Conservation (phyloP, 139 green algal species). For the Tetradesmus lagerheimii region DNA sequence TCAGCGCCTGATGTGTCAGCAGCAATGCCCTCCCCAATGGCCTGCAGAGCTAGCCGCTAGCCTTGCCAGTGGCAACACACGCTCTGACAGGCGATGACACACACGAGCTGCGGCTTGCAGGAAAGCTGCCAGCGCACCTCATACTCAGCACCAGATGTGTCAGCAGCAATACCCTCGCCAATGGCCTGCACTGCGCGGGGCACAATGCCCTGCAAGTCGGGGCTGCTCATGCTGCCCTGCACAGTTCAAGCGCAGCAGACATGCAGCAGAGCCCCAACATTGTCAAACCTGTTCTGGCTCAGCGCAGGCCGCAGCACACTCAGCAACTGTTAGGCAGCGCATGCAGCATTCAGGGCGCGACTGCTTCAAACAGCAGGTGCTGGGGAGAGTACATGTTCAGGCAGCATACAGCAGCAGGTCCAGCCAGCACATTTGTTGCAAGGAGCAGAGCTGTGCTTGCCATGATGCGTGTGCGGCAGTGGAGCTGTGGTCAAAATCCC, state of each 20-base stretch:
- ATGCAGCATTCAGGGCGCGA: background rate
- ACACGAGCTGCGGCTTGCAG: background rate
- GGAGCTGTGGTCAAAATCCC: background rate
- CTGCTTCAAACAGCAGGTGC: no score
- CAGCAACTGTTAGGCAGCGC: no score
- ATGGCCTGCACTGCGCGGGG: slow-evolving; percentile 69
- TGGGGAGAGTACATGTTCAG: background rate
- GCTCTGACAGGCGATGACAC: no score
- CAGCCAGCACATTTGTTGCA: background rate
- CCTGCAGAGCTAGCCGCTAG: no score
- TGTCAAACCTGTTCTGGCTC: no score
- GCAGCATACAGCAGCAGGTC: background rate
- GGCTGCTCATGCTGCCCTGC: slow-evolving; percentile 55
- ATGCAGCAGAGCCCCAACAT: no score
- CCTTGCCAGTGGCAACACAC: no score
- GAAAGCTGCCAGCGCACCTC: slow-evolving; percentile 15
- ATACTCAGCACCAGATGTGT: slow-evolving; percentile 50
- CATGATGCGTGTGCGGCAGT: no score
- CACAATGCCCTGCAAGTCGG: slow-evolving; percentile 66
- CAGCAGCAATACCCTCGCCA: slow-evolving; percentile 52
- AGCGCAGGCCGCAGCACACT: no score
- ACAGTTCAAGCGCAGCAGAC: background rate
- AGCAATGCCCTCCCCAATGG: slow-evolving; percentile 61
- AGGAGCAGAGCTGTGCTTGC: background rate
- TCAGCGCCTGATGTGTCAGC: slow-evolving; percentile 42